Base-by-base conservation (phyloP, 164 flowering plant species). In the Magnolia sinica region DNA sequence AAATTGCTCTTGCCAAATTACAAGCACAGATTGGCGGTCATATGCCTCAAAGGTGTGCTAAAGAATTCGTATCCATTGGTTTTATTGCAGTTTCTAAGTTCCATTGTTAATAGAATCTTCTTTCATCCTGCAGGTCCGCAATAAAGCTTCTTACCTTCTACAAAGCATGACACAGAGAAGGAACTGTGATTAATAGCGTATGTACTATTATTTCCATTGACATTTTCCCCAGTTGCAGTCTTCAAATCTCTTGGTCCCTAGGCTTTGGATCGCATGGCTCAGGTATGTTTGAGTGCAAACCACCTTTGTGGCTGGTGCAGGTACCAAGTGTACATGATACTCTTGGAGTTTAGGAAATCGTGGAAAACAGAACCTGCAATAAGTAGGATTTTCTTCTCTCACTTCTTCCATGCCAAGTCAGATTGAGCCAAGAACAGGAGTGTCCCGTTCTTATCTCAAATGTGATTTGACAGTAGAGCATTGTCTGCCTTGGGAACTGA, bases 101-200 rank as follows among this genome's bases (percentile, higher is more conserved):
- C 27, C 20, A 51, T 64, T 51, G 3, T 59, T 8, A 64, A 7
- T 45, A 22, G 31, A 55, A 66, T 59, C 29, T 67, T 29, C 45
- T 24, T 45, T 64, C 74, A 24, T 24, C 18, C 67, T 81, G 79
- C 91, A 94, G 98, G 89, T 94, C 18, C 97, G 98, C 1, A 87
- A 87, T 65, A 91, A 85, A 79, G 98, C 98, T 78, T 87, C 95
- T 1, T 94, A 84, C 86, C 88, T 92, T 79, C 83, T 91, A 20
- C 94, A 92, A 81, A 86, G 86, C 77, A 79, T 79, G 13, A 24
- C 29, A 68, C 80, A 71, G 68, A 71, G 69, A 69, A 84, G 81
- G 51, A 69, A 81, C 58, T 71, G 24, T 58, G 82, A 66, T 37
- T 68, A 50, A 23, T 16, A 11, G 18, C 0, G 77, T 73, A 70